Percentiles rank a stretch among this genome's conserved stretches.
phyloP scores from a whole-genome alignment of 2,329 filamentous ascomycete species.

The Periglandula ipomoeae region DNA sequence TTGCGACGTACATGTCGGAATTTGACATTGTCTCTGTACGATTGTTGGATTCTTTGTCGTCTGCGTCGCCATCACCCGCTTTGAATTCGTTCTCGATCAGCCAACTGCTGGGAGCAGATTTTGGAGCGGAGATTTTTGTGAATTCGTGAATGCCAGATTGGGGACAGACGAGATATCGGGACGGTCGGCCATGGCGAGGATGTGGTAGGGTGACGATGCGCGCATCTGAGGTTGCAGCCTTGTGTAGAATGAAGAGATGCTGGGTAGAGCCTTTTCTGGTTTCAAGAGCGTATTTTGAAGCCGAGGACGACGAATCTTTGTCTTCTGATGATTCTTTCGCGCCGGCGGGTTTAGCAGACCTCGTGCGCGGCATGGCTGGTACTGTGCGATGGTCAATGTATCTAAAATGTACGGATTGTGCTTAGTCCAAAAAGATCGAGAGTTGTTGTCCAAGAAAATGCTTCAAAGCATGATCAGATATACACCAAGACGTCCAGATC shows the following conservation, averaged over 20 bases:
- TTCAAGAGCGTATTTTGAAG: conserved; percentile 31
- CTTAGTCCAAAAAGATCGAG: no score
- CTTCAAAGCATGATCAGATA: no score
- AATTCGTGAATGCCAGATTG: conserved; percentile 57
- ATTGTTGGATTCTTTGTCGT: conserved; percentile 11
- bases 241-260: conserved; percentile 53
- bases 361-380: conserved; percentile 38
- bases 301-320: conserved; percentile 18
- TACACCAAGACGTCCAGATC: no score
- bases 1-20: conserved; percentile 74
- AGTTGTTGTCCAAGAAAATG: no score
- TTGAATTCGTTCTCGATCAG: conserved; percentile 35
- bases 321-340: conserved; percentile 17
- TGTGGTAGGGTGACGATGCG: conserved; percentile 52
- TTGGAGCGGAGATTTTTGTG: conserved; percentile 45
- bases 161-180: conserved; percentile 54
- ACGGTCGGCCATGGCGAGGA: conserved; percentile 44
- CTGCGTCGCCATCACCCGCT: conserved; percentile 12
- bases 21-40: conserved; percentile 43
- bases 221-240: conserved; percentile 41
- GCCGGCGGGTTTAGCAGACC: conserved; percentile 30
- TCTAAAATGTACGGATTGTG: no score
- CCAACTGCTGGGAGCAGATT: conserved; percentile 51
- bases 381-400: no score
- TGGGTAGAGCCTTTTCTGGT: conserved; percentile 33